Evolutionary conservation across 2,329 filamentous ascomycete genomes (phyloP).

Genomic region (Trichophyton mentagrophytes): DNA sequence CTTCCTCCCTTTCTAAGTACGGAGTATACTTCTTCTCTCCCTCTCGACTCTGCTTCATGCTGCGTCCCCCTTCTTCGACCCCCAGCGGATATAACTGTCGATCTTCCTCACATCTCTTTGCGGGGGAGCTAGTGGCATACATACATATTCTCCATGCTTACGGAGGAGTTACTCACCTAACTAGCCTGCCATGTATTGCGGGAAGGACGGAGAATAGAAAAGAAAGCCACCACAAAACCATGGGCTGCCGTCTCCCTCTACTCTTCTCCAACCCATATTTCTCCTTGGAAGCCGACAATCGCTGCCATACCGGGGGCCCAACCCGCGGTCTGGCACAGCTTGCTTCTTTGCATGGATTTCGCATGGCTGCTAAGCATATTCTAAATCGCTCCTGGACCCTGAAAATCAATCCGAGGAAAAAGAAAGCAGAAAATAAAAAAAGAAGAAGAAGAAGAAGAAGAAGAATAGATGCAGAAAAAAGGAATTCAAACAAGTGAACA

Average conservation of each 20-base stretch:
- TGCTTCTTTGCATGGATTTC: neutral
- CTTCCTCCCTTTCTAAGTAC: neutral
- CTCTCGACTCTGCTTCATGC: no score
- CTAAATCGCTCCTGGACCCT: conserved; percentile 1
- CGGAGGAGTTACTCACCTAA: no score
- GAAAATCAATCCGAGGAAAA: neutral
- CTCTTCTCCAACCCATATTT: neutral
- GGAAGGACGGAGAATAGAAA: neutral
- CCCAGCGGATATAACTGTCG: neutral
- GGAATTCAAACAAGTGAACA: neutral
- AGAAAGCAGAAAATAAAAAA: neutral
- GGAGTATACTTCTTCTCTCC: neutral
- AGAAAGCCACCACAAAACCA: neutral
- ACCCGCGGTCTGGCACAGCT: neutral
- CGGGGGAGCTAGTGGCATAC: neutral
- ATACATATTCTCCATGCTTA: no score
- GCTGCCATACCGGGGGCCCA: neutral
- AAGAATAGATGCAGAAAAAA: neutral
- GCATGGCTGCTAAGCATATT: neutral
- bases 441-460: neutral
- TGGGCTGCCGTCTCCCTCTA: neutral
- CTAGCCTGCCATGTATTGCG: neutral
- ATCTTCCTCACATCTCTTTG: neutral
- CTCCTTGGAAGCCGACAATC: neutral
- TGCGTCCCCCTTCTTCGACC: neutral